Evolutionary conservation across 1,139 yeast species (phyloP), one percentile per base, ranked within the genome.

Genomic region (Taphrina deformans): DNA sequence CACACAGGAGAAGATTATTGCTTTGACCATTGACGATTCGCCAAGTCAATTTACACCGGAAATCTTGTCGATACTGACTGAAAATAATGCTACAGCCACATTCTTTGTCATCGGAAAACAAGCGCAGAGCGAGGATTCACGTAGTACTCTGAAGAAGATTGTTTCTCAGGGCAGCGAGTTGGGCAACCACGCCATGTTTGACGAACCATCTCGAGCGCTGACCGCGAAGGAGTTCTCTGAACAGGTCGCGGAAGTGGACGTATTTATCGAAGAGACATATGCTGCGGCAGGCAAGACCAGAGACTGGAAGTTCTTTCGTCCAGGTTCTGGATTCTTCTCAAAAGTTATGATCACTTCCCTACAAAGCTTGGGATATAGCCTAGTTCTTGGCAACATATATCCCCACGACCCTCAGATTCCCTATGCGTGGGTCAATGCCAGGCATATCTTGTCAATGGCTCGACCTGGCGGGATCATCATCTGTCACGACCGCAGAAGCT

Each of bases 1-100:
- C 6, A 59, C 56, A 16, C 21, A 33, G n/a, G 50, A 59, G 27
- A 59, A 59, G 41, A 27, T 50, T 40, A 29, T 61, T 18, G 65
- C 65, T n/a, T 23, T 61, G 26, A 64, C 59, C 23, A 58, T 64
- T 12, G 63, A 64, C 97, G 70, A 81, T 79, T 71, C 90, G 85
- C 70, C 93, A 78, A 4, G 96, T 85, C 67, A 92, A 77, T 1
- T 92, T 79, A 62, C 84, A 83, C 69, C 97, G 79, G 18, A 92
- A 97, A 76, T 93, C 98, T 9, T 91, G 86, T 38, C 93, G 84
- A 69, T 85, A 82, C 67, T 96, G 81, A 71, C 93, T 77, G 33
- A 52, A 21, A 12, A 61, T 24, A 27, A 45, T n/a, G 59, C 59
- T 24, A 41, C 35, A 10, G 65, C 61, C 7, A 62, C 65, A 10